Evolutionary conservation across 495 filamentous ascomycete species (phyloP).

Genomic region (Penicillium pancosmium): DNA sequence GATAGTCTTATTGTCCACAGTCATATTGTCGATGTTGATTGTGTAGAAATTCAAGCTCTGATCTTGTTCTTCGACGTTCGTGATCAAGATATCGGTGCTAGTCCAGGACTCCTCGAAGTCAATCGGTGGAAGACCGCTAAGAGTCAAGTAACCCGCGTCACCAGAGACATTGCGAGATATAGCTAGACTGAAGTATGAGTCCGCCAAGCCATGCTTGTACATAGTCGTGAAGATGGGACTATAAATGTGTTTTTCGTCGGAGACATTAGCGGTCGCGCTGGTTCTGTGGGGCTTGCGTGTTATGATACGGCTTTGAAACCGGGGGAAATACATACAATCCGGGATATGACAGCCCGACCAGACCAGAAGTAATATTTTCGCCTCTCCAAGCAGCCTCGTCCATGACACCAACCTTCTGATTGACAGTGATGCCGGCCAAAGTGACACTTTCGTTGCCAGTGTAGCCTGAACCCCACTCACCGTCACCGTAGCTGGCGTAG

Average conservation of each 20-base stretch:
- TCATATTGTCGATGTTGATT: conserved; percentile 42
- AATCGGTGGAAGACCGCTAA: conserved; percentile 56
- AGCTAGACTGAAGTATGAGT: conserved; percentile 54
- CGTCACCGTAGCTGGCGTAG: conserved; percentile 61
- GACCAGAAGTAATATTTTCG: conserved; percentile 44
- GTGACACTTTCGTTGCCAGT: conserved; percentile 58
- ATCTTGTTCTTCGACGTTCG: conserved; percentile 17
- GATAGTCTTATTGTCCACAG: conserved; percentile 28
- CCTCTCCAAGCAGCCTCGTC: conserved; percentile 50
- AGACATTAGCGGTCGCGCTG: background rate
- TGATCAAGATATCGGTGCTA: conserved; percentile 41
- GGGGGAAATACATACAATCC: conserved; percentile 26
- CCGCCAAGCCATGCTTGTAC: conserved; percentile 51
- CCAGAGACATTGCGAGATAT: conserved; percentile 34
- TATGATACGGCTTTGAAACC: background rate
- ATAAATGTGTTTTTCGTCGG: conserved; percentile 34
- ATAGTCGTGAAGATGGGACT: conserved; percentile 61
- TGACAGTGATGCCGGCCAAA: conserved; percentile 54
- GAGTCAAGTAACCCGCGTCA: conserved; percentile 41
- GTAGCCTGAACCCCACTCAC: conserved; percentile 49
- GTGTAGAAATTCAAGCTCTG: conserved; percentile 44
- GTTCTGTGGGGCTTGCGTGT: background rate
- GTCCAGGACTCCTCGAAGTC: conserved; percentile 35
- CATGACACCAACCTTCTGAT: conserved; percentile 55
- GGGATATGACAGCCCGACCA: conserved; percentile 62